phyloP scores from a whole-genome alignment of 306 rosid species.

The Carpinus fangiana region DNA sequence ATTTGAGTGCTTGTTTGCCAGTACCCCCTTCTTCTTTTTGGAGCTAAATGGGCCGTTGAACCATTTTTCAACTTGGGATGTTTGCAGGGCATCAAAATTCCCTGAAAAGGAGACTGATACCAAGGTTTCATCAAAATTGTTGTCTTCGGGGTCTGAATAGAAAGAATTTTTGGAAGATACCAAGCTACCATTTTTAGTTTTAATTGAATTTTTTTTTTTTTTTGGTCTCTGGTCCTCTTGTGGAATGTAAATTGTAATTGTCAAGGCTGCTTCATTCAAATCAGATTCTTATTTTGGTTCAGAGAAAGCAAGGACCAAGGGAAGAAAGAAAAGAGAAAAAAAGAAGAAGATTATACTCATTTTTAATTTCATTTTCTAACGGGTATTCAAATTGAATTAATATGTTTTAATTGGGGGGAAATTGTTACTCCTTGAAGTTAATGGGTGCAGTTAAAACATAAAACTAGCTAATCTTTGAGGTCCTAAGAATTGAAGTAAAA shows the following conservation, averaged over 20 bases:
- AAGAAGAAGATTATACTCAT: constrained; percentile 8
- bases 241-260: constrained; percentile 58
- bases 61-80: constrained; percentile 19
- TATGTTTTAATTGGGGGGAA: neutral
- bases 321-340: constrained; percentile 17
- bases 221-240: constrained; percentile 28
- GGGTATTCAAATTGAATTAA: neutral
- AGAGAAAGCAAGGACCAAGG: constrained; percentile 1
- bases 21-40: constrained; percentile 27
- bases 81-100: constrained; percentile 33
- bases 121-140: constrained; percentile 21
- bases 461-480: neutral
- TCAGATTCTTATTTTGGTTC: constrained; percentile 36
- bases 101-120: constrained; percentile 34
- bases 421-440: neutral
- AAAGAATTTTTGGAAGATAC: constrained; percentile 33
- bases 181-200: constrained; percentile 59
- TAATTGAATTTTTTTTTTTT: constrained; percentile 45
- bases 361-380: neutral
- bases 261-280: constrained; percentile 44
- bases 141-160: constrained; percentile 22
- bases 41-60: constrained; percentile 27
- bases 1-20: constrained; percentile 43
- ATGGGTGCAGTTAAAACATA: neutral
- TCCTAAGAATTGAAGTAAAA: neutral